A percentile compares a stretch with the other conserved stretches of the same genome.
These are phyloP conservation scores for Taphrina wiesneri DNA, from an alignment of 1,139 yeast species.

Conservation along the genomic window DNA sequence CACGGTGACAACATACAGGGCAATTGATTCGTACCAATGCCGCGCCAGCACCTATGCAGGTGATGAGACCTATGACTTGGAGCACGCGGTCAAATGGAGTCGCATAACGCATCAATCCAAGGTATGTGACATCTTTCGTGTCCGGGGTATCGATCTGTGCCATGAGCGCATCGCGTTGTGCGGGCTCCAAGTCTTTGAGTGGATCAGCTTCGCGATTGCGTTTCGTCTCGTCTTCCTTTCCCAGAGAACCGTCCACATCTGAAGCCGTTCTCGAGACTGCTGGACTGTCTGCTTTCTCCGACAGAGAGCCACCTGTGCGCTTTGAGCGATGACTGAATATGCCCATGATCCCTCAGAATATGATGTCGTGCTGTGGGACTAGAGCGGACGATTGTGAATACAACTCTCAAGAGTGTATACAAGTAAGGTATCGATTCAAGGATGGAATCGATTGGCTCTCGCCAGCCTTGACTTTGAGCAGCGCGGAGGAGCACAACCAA, in stretches of 20 bases:
- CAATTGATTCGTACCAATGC: constrained; percentile 8
- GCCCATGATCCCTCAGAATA: not conserved
- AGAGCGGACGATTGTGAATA: no score
- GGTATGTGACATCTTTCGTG: constrained; percentile 14
- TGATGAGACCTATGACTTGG: constrained; percentile 16
- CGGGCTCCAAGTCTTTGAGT: constrained; percentile 5
- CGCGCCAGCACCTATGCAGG: constrained; percentile 31
- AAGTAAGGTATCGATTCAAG: no score
- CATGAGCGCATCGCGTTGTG: constrained; percentile 26
- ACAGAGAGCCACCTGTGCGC: not conserved
- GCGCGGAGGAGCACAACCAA: no score
- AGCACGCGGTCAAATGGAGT: constrained; percentile 13
- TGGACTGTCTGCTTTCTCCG: not conserved
- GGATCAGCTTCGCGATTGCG: constrained; percentile 16
- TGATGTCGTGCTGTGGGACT: no score
- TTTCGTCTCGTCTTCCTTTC: not conserved
- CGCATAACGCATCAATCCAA: constrained; percentile 31
- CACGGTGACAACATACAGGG: not conserved
- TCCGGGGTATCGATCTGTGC: constrained; percentile 26
- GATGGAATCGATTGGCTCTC: no score
- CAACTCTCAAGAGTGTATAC: no score
- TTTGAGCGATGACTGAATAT: not conserved
- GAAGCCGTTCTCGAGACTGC: not conserved
- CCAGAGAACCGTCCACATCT: not conserved
- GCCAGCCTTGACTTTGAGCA: no score